Percentiles rank a stretch among this genome's conserved stretches.
Evolutionary conservation across 1,284 basidiomycete species (phyloP).

Genomic region (Vanrija pseudolonga): DNA sequence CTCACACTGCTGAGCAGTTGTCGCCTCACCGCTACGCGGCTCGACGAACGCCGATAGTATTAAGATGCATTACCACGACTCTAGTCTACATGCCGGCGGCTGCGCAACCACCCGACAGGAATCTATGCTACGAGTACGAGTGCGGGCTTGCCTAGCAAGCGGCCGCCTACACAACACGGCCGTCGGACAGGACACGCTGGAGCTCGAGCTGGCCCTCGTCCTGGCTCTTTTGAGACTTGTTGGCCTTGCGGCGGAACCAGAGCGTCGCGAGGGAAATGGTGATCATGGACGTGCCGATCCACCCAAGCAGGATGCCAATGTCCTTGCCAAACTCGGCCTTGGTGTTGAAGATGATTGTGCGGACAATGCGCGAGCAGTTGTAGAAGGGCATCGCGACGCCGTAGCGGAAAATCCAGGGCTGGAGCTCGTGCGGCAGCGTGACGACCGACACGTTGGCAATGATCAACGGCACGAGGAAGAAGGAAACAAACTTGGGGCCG

Average conservation of each 20-base stretch:
- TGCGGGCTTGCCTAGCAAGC: not conserved
- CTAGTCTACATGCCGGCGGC: too few relatives aligned
- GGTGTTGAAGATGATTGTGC: slow-evolving; percentile 65
- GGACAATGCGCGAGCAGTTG: slow-evolving; percentile 59
- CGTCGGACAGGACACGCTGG: slow-evolving; percentile 4
- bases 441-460: slow-evolving; percentile 66
- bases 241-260: slow-evolving; percentile 44
- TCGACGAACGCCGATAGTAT: too few relatives aligned
- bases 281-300: slow-evolving; percentile 49
- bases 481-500: slow-evolving; percentile 42
- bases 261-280: slow-evolving; percentile 52
- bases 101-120: too few relatives aligned
- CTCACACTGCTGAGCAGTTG: too few relatives aligned
- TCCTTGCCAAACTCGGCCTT: slow-evolving; percentile 57
- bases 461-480: slow-evolving; percentile 53
- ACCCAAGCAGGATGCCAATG: slow-evolving; percentile 54
- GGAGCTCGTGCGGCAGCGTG: slow-evolving; percentile 60
- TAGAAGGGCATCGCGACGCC: slow-evolving; percentile 65
- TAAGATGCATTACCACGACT: too few relatives aligned
- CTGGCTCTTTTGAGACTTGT: slow-evolving; percentile 17
- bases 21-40: too few relatives aligned
- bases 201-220: slow-evolving; percentile 4
- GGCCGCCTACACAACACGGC: not conserved
- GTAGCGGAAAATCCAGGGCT: slow-evolving; percentile 61
- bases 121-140: too few relatives aligned